phyloP scores from a whole-genome alignment of 2,329 filamentous ascomycete genomes.

The Fusarium humuli region DNA sequence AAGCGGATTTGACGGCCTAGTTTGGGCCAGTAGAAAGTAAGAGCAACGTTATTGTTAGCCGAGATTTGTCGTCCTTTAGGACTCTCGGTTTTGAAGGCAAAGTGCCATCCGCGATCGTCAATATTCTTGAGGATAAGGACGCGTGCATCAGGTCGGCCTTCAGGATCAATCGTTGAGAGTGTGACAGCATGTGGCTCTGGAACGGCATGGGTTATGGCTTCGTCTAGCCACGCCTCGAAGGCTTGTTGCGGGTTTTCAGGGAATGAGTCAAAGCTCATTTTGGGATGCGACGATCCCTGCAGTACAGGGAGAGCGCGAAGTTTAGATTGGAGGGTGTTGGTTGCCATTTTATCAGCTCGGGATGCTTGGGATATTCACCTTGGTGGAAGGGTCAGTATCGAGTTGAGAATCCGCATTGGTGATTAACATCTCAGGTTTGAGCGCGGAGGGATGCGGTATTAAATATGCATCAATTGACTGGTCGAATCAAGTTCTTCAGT shows the following conservation, averaged over 20 bases:
- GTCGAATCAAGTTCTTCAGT: neutral
- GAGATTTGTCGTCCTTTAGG: slow-evolving; percentile 12
- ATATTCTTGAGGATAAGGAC: slow-evolving; percentile 15
- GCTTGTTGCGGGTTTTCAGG: slow-evolving; percentile 9
- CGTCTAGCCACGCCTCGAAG: slow-evolving; percentile 3
- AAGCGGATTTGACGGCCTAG: slow-evolving; percentile 9
- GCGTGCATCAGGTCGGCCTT: neutral
- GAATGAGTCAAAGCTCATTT: neutral
- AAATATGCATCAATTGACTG: neutral
- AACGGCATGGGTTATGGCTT: neutral
- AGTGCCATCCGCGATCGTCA: slow-evolving; percentile 17
- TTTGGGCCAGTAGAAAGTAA: slow-evolving; percentile 20
- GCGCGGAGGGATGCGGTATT: neutral
- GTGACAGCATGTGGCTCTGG: slow-evolving; percentile 13
- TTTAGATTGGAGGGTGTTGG: neutral
- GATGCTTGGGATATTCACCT: neutral
- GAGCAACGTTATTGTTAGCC: neutral
- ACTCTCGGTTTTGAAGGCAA: slow-evolving; percentile 8
- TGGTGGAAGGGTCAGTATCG: neutral
- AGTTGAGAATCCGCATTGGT: neutral
- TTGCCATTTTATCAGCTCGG: neutral
- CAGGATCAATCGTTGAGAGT: neutral
- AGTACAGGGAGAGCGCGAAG: slow-evolving; percentile 5
- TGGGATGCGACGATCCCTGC: neutral
- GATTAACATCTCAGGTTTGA: neutral